These are phyloP conservation scores for Diaporthe vaccinii DNA, from an alignment of 2,329 filamentous ascomycete genomes.

Conservation along the genomic window DNA sequence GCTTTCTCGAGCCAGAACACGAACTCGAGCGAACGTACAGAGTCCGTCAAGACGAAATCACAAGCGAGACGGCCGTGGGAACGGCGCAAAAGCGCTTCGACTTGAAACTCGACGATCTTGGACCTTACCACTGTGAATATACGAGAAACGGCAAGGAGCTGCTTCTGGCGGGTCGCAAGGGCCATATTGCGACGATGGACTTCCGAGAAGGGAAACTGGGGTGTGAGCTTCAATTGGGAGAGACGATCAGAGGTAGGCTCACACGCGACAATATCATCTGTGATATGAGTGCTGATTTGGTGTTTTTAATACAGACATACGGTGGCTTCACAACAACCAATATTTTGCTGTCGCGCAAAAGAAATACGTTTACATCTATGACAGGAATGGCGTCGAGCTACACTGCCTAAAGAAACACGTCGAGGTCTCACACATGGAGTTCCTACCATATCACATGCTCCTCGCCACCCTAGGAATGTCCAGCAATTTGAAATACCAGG, in stretches of 20 bases:
- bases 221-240: constrained; percentile 90
- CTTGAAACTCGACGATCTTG: constrained; percentile 83
- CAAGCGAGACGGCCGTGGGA: constrained; percentile 79
- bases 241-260: constrained; percentile 77
- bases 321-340: constrained; percentile 95
- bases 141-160: constrained; percentile 89
- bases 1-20: constrained; percentile 89
- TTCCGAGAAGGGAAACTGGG: constrained; percentile 93
- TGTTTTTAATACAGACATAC: constrained; percentile 69
- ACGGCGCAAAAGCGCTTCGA: constrained; percentile 95
- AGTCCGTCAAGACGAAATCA: constrained; percentile 90
- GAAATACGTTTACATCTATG: constrained; percentile 97
- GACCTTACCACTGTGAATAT: constrained; percentile 91
- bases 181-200: constrained; percentile 96
- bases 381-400: constrained; percentile 88
- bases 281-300: neutral
- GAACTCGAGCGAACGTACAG: constrained; percentile 94
- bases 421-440: constrained; percentile 94
- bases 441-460: constrained; percentile 95
- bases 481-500: constrained; percentile 92
- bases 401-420: constrained; percentile 92
- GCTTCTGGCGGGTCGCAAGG: constrained; percentile 88
- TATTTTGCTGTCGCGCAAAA: constrained; percentile 97
- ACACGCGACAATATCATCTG: neutral
- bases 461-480: constrained; percentile 86